Base-by-base conservation (phyloP, 208 protist species). In the Phytomonas serpens region DNA sequence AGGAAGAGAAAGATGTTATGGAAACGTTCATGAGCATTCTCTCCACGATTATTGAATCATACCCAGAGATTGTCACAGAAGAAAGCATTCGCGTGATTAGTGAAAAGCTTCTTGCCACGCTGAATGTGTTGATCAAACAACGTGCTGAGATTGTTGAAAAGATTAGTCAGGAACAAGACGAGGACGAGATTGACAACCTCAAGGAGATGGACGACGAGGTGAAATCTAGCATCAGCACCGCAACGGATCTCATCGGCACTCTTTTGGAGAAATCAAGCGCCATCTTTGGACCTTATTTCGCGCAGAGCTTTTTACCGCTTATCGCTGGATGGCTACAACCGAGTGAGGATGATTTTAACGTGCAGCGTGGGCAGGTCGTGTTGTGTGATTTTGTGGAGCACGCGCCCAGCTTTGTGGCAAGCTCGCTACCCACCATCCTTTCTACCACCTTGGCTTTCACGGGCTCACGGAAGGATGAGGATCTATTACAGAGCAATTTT, bases 111-210 rank as follows among this genome's bases (percentile, higher is more conserved):
- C 77, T 88, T 66, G 80, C 75, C 0, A 82, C 85, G 31, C 77
- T 96, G 57, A 69, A 83, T 40, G 79, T 75, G 27, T 75, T 86
- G 13, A 71, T 92, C 52, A 81, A 89, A 68, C 72, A 76, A 66
- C 86, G 89, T 19, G 34, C 67, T 29, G 70, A 87, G 67, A 84
- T 79, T 74, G 36, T 88, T 61, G 42, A 76, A 69, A 88, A 81
- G 64, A 86, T 85, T 61, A 72, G 73, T 13, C 66, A 70, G 19
- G 88, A 96, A 75, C 76, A 92, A 65, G 92, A 96, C 61, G 92
- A 96, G 75, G 92, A 96, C 66, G 89, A 93, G 74, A 69, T 94
- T 31, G 92, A 96, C 72, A 70, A 64, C 64, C 81, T 96, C 14
- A 76, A 90, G 61, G 77, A 79, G 42, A 81, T 88, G 76, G 80